These are phyloP conservation scores for Ophiostoma novo-ulmi DNA, from an alignment of 2,329 filamentous ascomycete genomes.

Conservation along the genomic window DNA sequence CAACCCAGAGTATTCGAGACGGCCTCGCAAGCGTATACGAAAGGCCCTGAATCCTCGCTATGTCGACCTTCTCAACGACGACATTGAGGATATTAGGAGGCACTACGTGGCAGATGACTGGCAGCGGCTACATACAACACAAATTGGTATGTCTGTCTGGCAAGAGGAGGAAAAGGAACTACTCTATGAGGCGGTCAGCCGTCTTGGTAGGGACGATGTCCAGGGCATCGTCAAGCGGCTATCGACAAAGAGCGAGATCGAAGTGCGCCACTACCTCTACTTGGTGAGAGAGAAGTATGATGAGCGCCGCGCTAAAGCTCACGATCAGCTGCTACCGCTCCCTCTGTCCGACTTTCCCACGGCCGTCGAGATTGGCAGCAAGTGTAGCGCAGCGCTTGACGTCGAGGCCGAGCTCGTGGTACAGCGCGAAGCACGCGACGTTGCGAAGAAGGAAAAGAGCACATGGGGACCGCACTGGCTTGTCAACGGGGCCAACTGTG, in stretches of 20 bases:
- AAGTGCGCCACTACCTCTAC: conserved; percentile 65
- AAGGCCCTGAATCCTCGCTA: conserved; percentile 45
- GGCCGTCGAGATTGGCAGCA: conserved; percentile 64
- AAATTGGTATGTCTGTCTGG: conserved; percentile 69
- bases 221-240: conserved; percentile 58
- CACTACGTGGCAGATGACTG: conserved; percentile 33
- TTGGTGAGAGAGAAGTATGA: conserved; percentile 51
- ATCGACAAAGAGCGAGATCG: conserved; percentile 64
- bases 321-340: conserved; percentile 34
- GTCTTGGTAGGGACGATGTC: conserved; percentile 59
- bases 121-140: conserved; percentile 41
- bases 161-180: conserved; percentile 61
- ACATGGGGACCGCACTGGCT: conserved; percentile 64
- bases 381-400: conserved; percentile 63
- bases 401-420: conserved; percentile 61
- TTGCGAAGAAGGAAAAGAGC: conserved; percentile 54
- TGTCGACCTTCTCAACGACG: conserved; percentile 50
- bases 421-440: conserved; percentile 57
- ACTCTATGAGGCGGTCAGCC: conserved; percentile 62
- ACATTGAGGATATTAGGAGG: conserved; percentile 50
- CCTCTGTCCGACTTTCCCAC: conserved; percentile 56
- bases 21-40: conserved; percentile 35
- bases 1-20: background rate
- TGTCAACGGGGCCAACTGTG: conserved; percentile 42
- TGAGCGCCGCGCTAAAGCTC: conserved; percentile 28